These are phyloP conservation scores for Cyberlindnera xishuangbannaensis DNA, from an alignment of 805 yeast genomes.

Conservation along the genomic window DNA sequence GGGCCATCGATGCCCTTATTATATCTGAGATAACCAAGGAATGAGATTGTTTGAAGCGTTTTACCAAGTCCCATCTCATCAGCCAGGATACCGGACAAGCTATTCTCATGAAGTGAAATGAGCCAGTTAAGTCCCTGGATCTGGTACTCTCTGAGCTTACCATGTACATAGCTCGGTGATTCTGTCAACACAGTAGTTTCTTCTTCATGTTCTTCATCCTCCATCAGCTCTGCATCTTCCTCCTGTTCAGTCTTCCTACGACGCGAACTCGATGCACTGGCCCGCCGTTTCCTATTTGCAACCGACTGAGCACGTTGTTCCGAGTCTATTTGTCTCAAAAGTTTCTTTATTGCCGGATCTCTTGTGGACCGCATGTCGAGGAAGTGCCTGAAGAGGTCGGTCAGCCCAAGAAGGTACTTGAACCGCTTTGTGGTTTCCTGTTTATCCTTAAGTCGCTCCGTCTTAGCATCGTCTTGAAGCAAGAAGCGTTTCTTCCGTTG, in stretches of 20 bases:
- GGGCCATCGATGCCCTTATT: conserved; percentile 81
- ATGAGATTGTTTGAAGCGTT: conserved; percentile 90
- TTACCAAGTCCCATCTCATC: conserved; percentile 99
- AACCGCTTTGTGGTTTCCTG: conserved; percentile 76
- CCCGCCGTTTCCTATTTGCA: background rate
- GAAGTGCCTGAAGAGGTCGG: conserved; percentile 84
- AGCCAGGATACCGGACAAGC: conserved; percentile 88
- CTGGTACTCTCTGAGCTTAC: conserved; percentile 84
- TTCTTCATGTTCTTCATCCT: conserved; percentile 68
- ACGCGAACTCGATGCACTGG: conserved; percentile 31
- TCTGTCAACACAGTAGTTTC: conserved; percentile 74
- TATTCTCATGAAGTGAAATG: conserved; percentile 79
- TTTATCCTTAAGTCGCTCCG: conserved; percentile 46
- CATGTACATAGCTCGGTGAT: conserved; percentile 74
- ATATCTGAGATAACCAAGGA: conserved; percentile 82
- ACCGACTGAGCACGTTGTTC: conserved; percentile 31
- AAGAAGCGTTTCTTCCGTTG: conserved; percentile 45
- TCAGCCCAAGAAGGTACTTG: conserved; percentile 71
- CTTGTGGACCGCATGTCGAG: conserved; percentile 75
- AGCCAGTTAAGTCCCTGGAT: conserved; percentile 95
- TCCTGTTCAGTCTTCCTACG: conserved; percentile 90
- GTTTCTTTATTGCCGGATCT: conserved; percentile 62
- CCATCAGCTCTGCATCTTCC: conserved; percentile 87
- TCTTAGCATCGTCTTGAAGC: conserved; percentile 48
- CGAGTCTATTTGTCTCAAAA: conserved; percentile 51